Evolutionary conservation across 2,329 filamentous ascomycete genomes (phyloP).

Genomic region (Colletotrichum godetiae): DNA sequence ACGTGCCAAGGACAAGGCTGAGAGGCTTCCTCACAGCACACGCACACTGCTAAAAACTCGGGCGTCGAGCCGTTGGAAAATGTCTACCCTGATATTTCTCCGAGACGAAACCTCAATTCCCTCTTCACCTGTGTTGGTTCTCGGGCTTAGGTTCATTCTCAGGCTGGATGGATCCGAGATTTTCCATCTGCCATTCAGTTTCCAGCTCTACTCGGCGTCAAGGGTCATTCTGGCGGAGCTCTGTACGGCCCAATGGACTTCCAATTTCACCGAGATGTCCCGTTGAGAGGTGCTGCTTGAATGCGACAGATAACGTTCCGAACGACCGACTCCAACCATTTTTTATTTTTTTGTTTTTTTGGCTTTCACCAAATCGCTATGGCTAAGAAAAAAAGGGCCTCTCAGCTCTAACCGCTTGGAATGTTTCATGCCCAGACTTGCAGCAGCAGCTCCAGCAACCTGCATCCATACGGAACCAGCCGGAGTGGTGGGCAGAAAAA

Average conservation of each 20-base stretch:
- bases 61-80: neutral
- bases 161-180: neutral
- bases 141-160: too few relatives aligned
- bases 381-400: neutral
- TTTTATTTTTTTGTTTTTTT: too few relatives aligned
- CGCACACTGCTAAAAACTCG: neutral
- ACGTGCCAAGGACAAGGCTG: constrained; percentile 41
- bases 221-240: neutral
- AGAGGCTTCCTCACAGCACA: constrained; percentile 5
- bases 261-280: neutral
- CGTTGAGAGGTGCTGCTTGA: neutral
- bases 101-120: neutral
- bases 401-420: neutral
- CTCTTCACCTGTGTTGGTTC: neutral
- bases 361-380: neutral
- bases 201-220: neutral
- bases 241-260: neutral
- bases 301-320: too few relatives aligned
- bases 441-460: constrained; percentile 10
- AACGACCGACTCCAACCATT: neutral
- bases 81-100: neutral
- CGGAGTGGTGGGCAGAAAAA: constrained; percentile 39
- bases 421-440: neutral
- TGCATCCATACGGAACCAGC: constrained; percentile 15
- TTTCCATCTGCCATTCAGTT: neutral